These are phyloP conservation scores for Mycena polygramma DNA, from an alignment of 768 basidiomycete genomes.

Conservation along the genomic window DNA sequence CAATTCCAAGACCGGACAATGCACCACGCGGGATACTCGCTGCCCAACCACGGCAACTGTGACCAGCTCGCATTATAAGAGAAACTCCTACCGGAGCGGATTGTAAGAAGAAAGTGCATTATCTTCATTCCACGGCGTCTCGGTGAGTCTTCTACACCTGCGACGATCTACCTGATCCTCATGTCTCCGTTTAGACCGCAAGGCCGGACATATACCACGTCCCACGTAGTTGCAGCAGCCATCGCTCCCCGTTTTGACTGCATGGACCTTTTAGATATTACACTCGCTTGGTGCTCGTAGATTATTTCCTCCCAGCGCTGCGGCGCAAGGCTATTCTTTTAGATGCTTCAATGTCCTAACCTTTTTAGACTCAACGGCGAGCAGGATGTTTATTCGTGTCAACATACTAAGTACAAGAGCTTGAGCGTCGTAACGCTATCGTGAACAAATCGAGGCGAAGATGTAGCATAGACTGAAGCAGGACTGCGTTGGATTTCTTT, in stretches of 20 bases:
- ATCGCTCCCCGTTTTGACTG: too few relatives aligned
- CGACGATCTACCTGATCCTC: too few relatives aligned
- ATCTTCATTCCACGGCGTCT: too few relatives aligned
- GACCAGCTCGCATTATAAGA: conserved; percentile 20
- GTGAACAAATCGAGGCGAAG: background rate
- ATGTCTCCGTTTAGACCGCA: background rate
- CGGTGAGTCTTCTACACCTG: too few relatives aligned
- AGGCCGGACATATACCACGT: too few relatives aligned
- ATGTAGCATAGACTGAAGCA: background rate
- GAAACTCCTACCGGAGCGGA: background rate
- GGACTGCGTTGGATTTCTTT: background rate
- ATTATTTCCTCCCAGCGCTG: too few relatives aligned
- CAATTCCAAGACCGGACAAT: conserved; percentile 16
- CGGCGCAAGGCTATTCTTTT: background rate
- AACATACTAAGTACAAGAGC: background rate
- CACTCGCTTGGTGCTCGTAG: too few relatives aligned
- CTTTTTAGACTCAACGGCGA: background rate
- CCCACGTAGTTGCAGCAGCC: too few relatives aligned
- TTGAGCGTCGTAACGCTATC: background rate
- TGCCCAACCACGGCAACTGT: background rate
- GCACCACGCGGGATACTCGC: background rate
- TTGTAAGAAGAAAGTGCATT: too few relatives aligned
- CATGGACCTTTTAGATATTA: background rate
- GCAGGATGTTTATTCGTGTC: background rate
- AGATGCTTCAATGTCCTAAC: too few relatives aligned